Base-by-base conservation (phyloP, 495 filamentous ascomycete species). In the Xylaria palmicola region DNA sequence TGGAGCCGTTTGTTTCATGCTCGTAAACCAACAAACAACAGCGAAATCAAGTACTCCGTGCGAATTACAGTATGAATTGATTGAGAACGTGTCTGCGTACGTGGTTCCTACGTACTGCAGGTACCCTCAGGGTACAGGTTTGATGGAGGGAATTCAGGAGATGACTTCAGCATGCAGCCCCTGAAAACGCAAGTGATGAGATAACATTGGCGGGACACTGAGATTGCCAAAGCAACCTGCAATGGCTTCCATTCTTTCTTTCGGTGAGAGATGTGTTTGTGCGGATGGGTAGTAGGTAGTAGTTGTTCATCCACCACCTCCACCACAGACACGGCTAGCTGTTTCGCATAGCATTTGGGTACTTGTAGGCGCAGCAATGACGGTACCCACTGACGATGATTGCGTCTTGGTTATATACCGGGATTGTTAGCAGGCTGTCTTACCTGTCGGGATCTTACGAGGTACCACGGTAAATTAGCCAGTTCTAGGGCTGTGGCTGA, bases 1-100 rank as follows among this genome's bases (percentile, higher is more conserved):
- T 56, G 53, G 53, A 27, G 53, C 39, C 32, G 52, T 43, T 44
- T n/a, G 53, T 56, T 56, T 56, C 53, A 56, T 40, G 27, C 39
- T 43, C 22, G 34, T 43, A 56, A 55, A 17, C 22, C 24, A 41
- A 55, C 24, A 29, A 55, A 41, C 22, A 17, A 26, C 13, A 5
- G 15, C 48, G 9, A 32, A 15, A 50, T 7, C 29, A 32, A 30
- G 17, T 30, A 13, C 48, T 34, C 17, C 29, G 48, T 51, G 26
- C 34, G 17, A 8, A 1, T 8, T 34, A 32, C 48, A 51, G 48
- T 48, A 48, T 17, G 24, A 0, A 24, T 24, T n/a, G n/a, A n/a
- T n/a, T n/a, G n/a, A n/a, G n/a, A n/a, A n/a, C n/a, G n/a, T n/a
- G n/a, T n/a, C n/a, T n/a, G n/a, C n/a, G n/a, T n/a, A n/a, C n/a